Percentiles rank a stretch among this genome's conserved stretches.
Evolutionary conservation across 345 rosid genomes (phyloP).

Genomic region (Adansonia digitata): DNA sequence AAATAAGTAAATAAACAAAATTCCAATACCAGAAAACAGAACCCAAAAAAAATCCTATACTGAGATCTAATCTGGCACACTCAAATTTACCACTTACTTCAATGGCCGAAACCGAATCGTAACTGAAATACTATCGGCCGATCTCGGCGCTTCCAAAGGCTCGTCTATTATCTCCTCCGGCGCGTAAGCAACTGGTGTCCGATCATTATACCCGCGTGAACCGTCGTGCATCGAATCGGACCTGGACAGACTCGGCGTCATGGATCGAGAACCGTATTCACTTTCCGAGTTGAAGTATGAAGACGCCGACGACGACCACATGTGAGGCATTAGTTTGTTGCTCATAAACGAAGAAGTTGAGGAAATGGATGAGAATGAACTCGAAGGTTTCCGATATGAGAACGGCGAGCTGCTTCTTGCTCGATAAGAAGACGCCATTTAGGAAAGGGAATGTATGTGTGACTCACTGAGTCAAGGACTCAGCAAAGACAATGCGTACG

Average conservation of each 20-base stretch:
- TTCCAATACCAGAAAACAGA: conserved; percentile 5
- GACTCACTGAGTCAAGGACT: conserved; percentile 44
- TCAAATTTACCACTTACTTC: conserved; percentile 78
- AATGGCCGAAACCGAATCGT: conserved; percentile 94
- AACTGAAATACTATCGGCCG: conserved; percentile 91
- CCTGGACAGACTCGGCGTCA: conserved; percentile 63
- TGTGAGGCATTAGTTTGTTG: conserved; percentile 62
- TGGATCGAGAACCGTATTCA: conserved; percentile 65
- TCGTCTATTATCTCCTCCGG: conserved; percentile 70
- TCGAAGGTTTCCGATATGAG: conserved; percentile 66
- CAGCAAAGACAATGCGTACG: conserved; percentile 17
- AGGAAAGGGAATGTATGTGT: conserved; percentile 8
- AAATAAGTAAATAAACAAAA: conserved; percentile 7
- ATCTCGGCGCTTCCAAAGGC: conserved; percentile 51
- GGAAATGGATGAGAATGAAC: conserved; percentile 73
- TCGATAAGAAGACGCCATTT: conserved; percentile 72
- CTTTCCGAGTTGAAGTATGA: conserved; percentile 41
- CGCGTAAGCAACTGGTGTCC: conserved; percentile 48
- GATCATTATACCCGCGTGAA: conserved; percentile 33
- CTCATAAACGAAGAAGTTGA: conserved; percentile 59
- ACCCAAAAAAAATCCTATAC: conserved; percentile 1
- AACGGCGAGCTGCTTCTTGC: conserved; percentile 86
- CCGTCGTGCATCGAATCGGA: conserved; percentile 52
- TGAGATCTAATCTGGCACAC: conserved; percentile 44
- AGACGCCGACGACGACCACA: conserved; percentile 67